Evolutionary conservation across 208 protist species (phyloP), one percentile per base, ranked within the genome.

Genomic region (Trypanosoma congolense): DNA sequence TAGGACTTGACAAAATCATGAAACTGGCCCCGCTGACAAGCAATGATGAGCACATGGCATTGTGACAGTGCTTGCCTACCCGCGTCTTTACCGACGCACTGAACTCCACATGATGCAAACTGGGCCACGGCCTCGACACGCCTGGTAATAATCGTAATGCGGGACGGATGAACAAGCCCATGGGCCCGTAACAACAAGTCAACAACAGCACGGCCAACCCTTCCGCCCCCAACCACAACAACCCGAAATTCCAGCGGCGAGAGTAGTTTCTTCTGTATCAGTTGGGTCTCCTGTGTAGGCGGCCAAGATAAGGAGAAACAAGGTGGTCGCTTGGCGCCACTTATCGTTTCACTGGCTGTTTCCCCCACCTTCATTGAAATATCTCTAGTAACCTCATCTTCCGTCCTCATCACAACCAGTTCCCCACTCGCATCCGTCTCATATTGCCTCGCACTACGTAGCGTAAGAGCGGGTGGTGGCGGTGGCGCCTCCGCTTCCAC

Each of bases 61-160:
- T 70, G 29, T 35, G 35, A 24, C 21, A 79, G 42, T 8, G 77
- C 76, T 26, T 75, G 31, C 4, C 62, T 59, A 4, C 77, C 77
- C 42, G 80, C 76, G 30, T 65, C 65, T 33, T 65, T 58, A 9
- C 59, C 36, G 3, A 80, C 49, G 44, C 78, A 87, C 33, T 72
- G 72, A 28, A 91, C 83, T 4, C 81, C 85, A 19, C 60, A 56
- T 4, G 56, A 46, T 18, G 75, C 70, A 52, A 80, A 77, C 21
- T 54, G 43, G 1, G 64, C 65, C 1, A 87, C 73, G 0, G 45
- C 63, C 50, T 79, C 73, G 1, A 74, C 60, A 56, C 89, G 79
- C 1, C 79, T 69, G n/a, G 85, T 87, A 22, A 89, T 70, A 16
- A 92, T 79, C 14, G 85, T 86, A 21, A 92, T 70, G 51, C 80